Base-by-base conservation (phyloP, 2,329 filamentous ascomycete genomes). In the Nothophaeocryptopus gaeumannii region DNA sequence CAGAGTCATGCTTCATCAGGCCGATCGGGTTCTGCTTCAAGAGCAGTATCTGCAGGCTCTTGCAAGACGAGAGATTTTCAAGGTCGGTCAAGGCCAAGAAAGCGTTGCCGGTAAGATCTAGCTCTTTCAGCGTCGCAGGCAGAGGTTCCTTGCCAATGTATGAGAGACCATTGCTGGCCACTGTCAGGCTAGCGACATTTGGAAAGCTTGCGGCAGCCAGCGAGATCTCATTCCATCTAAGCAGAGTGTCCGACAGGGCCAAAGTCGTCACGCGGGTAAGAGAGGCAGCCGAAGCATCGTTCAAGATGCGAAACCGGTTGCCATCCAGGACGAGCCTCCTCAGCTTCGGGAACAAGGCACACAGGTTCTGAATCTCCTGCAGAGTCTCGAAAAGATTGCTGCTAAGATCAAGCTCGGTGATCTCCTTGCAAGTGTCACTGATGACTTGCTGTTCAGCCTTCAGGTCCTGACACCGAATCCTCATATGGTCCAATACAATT, bases 351-450 rank as follows among this genome's bases (percentile, higher is more conserved):
- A 97, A 73, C 56, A 86, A 80, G 5, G 72, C 73, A 65, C 88
- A 93, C 34, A 97, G 86, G 2, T 79, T 75, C 13, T 82, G 78
- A 8, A 96, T 78, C 16, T 87, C 81, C 2, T 72, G 72, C 67
- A 91, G 80, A 9, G 72, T 72, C 47, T 84, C 82, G 61, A 97
- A 83, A 31, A 96, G 68, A 66, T 95, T 97, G 43, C 89, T 81
- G 63, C 90, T 90, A 36, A 99, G 69, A 65, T 96, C 91, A 39
- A 97, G 74, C 64, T 96, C 88, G 1, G 78, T 74, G 36, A 82
- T 78, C 45, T 79, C 81, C 0, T 80, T 78, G 63, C 79, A 83
- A 2, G 75, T 73, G 13, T 70, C 63, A 30, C 63, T 66, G 45
- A 96, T 84, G 60, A 82, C 72, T 9, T 59, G 46, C 10, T 46